phyloP scores from a whole-genome alignment of 257 asterid genomes.

The Perilla frutescens region DNA sequence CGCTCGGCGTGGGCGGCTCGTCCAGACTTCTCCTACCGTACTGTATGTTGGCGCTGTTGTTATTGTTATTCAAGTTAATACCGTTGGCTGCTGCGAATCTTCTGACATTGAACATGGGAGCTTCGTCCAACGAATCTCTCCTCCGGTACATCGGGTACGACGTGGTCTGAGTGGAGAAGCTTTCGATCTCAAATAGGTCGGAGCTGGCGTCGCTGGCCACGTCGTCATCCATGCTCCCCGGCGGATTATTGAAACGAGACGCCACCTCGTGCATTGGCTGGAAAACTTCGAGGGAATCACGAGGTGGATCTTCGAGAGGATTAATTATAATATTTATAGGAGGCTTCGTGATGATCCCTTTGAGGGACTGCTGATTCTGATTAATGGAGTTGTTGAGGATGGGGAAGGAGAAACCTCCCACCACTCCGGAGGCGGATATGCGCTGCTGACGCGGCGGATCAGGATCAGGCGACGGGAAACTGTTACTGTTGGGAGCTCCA shows the following conservation, averaged over 20 bases:
- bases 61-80: neutral
- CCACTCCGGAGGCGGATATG: constrained; percentile 46
- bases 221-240: constrained; percentile 69
- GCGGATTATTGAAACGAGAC: constrained; percentile 24
- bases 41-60: neutral
- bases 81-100: constrained; percentile 40
- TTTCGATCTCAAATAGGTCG: constrained; percentile 84
- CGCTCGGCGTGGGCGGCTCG: constrained; percentile 76
- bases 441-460: constrained; percentile 53
- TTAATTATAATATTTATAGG: neutral
- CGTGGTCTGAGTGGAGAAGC: constrained; percentile 73
- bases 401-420: constrained; percentile 68
- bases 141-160: constrained; percentile 59
- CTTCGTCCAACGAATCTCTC: constrained; percentile 71
- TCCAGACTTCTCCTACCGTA: constrained; percentile 49
- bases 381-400: constrained; percentile 48
- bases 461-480: neutral
- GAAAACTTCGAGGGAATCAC: constrained; percentile 70
- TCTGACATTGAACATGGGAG: constrained; percentile 49
- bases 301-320: constrained; percentile 57
- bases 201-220: constrained; percentile 82
- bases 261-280: constrained; percentile 49
- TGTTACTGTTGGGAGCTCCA: constrained; percentile 18
- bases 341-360: constrained; percentile 25
- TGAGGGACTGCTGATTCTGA: constrained; percentile 28